Evolutionary conservation across 2,329 filamentous ascomycete species (phyloP).

Genomic region (Exophiala bonariae): DNA sequence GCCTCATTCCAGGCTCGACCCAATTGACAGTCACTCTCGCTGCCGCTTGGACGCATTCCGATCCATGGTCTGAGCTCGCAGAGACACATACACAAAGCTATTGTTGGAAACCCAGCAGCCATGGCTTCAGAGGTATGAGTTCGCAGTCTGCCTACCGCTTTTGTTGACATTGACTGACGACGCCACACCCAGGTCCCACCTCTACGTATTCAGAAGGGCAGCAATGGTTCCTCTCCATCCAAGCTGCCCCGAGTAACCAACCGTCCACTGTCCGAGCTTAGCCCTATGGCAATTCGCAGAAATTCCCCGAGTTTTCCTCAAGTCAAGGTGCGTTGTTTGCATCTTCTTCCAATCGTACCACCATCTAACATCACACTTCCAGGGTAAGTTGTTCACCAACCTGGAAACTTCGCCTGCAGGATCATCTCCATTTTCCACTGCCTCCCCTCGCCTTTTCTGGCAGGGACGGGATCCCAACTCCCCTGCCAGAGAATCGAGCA

Average conservation of each 20-base stretch:
- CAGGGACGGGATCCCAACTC: slow-evolving; percentile 71
- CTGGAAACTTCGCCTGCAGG: slow-evolving; percentile 78
- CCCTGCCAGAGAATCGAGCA: slow-evolving; percentile 70
- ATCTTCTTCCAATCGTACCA: not conserved
- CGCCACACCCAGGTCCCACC: slow-evolving; percentile 30
- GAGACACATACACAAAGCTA: slow-evolving; percentile 23
- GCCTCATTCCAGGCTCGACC: slow-evolving; percentile 16
- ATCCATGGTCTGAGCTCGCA: slow-evolving; percentile 28
- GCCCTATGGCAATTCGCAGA: slow-evolving; percentile 77
- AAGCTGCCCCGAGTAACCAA: slow-evolving; percentile 62
- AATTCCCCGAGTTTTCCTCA: slow-evolving; percentile 94
- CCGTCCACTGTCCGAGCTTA: slow-evolving; percentile 85
- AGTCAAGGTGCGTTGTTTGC: slow-evolving; percentile 59
- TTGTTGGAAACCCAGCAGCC: slow-evolving; percentile 18
- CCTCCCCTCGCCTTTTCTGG: slow-evolving; percentile 88
- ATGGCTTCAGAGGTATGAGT: slow-evolving; percentile 27
- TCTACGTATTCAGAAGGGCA: slow-evolving; percentile 34
- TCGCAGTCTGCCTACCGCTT: not conserved
- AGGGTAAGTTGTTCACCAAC: slow-evolving; percentile 54
- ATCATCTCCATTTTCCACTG: slow-evolving; percentile 67
- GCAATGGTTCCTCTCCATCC: slow-evolving; percentile 53
- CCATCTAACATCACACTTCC: slow-evolving; percentile 11
- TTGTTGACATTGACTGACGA: slow-evolving; percentile 12
- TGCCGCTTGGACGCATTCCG: slow-evolving; percentile 18
- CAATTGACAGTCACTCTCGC: slow-evolving; percentile 9